These are phyloP conservation scores for Spergularia marina DNA, from an alignment of 148 eudicot species.

Conservation along the genomic window DNA sequence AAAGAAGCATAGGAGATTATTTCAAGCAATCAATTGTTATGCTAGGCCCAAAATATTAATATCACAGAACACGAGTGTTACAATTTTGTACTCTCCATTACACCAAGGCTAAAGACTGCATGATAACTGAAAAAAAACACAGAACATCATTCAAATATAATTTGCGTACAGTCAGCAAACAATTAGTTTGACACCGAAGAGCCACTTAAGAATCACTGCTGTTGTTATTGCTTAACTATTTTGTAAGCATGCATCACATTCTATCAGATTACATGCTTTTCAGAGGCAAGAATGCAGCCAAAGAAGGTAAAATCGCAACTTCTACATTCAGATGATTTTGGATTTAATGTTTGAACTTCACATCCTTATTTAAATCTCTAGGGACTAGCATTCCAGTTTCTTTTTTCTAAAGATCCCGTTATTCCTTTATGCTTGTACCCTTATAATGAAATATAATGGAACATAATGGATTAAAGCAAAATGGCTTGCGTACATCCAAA, in stretches of 20 bases:
- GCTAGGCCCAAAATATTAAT: neutral
- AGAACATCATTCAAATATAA: neutral
- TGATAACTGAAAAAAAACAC: neutral
- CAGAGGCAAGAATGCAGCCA: neutral
- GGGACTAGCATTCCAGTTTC: neutral
- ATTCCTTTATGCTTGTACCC: too few relatives aligned
- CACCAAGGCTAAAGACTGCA: neutral
- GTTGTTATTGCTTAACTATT: too few relatives aligned
- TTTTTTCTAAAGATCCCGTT: neutral
- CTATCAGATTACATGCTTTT: neutral
- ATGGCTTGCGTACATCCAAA: too few relatives aligned
- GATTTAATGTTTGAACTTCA: neutral
- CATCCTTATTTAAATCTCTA: neutral
- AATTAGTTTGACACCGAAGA: neutral
- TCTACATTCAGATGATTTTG: neutral
- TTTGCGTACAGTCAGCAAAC: neutral
- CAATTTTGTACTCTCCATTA: neutral
- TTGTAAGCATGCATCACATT: neutral
- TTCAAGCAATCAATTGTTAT: neutral
- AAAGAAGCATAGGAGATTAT: neutral
- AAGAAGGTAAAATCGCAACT: neutral
- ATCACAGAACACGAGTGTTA: neutral
- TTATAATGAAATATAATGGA: too few relatives aligned
- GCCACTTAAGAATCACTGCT: neutral
- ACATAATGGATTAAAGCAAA: too few relatives aligned